A percentile compares a stretch with the other conserved stretches of the same genome.
Evolutionary conservation across 2,329 filamentous ascomycete genomes (phyloP).

Genomic region (Thelonectria rubi): DNA sequence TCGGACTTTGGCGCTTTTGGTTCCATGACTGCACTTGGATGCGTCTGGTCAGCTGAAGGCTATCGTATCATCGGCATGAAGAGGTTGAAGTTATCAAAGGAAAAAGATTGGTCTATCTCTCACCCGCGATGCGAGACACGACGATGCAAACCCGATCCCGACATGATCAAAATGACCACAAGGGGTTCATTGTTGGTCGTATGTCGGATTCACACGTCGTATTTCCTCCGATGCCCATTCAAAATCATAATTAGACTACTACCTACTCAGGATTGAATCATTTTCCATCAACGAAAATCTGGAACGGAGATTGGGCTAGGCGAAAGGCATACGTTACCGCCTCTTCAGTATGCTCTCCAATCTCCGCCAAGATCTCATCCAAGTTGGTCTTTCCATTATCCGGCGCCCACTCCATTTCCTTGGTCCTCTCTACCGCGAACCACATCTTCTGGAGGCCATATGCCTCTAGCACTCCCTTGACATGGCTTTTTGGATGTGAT

Average conservation of each 20-base stretch:
- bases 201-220: background rate
- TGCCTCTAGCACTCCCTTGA: no score
- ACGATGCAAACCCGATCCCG: background rate
- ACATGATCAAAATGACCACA: background rate
- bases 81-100: background rate
- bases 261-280: no score
- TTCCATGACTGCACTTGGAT: background rate
- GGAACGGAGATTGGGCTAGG: background rate
- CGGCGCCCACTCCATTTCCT: no score
- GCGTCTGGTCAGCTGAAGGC: no score
- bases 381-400: background rate
- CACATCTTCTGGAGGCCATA: no score
- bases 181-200: background rate
- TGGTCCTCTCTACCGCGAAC: no score
- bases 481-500: no score
- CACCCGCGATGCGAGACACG: background rate
- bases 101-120: background rate
- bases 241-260: background rate
- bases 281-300: background rate
- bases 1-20: background rate
- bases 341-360: background rate
- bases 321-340: background rate
- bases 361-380: background rate
- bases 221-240: background rate
- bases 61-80: no score